phyloP scores from a whole-genome alignment of 129 eudicot genomes.

The Solidago caesia region DNA sequence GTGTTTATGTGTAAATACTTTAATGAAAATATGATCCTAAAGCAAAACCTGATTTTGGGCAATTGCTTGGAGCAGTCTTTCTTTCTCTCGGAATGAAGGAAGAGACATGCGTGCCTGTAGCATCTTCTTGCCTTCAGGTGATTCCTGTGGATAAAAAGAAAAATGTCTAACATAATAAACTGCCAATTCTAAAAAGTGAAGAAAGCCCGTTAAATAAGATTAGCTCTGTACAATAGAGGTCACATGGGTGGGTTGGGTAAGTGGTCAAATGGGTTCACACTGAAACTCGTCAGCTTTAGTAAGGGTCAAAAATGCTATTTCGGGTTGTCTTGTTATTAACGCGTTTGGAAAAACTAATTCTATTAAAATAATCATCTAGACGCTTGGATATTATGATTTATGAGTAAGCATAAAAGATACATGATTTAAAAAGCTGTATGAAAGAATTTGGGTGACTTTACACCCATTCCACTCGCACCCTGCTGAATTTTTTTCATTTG shows the following conservation, averaged over 20 bases:
- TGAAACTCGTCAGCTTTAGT: neutral
- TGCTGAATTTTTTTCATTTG: neutral
- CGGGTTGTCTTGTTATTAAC: neutral
- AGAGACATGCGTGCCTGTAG: constrained; percentile 80
- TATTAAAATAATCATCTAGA: neutral
- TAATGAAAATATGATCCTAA: constrained; percentile 19
- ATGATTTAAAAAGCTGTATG: no score
- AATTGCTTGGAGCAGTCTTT: constrained; percentile 93
- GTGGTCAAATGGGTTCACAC: neutral
- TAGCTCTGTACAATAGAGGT: neutral
- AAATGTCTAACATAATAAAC: neutral
- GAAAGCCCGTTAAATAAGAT: neutral
- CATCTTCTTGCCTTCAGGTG: constrained; percentile 96
- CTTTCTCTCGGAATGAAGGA: constrained; percentile 94
- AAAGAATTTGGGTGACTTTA: neutral
- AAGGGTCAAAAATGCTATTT: neutral
- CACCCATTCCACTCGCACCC: neutral
- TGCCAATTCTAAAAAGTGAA: neutral
- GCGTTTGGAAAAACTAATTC: neutral
- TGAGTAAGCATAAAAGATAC: neutral
- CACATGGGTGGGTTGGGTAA: neutral
- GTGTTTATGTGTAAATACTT: neutral
- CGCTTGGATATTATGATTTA: neutral
- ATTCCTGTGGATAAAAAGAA: constrained; percentile 54
- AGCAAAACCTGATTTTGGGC: constrained; percentile 83